These are phyloP conservation scores for Turritis glabra DNA, from an alignment of 345 rosid species.

Conservation along the genomic window DNA sequence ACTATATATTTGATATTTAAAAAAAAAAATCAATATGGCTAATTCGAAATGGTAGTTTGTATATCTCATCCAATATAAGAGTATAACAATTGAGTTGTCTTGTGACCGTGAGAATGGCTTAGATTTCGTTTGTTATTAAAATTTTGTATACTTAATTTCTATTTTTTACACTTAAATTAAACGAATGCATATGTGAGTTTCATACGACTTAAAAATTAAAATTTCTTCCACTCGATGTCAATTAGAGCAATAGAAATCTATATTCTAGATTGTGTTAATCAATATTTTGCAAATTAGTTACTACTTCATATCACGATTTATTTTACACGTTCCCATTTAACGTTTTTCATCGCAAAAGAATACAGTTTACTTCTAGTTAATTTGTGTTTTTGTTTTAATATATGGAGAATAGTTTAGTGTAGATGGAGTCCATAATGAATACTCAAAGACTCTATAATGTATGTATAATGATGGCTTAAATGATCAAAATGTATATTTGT, in stretches of 20 bases:
- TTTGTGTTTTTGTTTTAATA: neutral
- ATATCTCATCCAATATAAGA: neutral
- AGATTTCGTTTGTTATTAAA: neutral
- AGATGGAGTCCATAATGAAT: conserved; percentile 21
- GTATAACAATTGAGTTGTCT: neutral
- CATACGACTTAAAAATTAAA: neutral
- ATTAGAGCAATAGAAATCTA: neutral
- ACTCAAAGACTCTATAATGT: conserved; percentile 18
- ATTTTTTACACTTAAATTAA: neutral
- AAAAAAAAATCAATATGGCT: neutral
- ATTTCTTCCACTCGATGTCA: neutral
- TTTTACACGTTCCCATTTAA: neutral
- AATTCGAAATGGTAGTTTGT: neutral
- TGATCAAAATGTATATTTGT: conserved; percentile 23
- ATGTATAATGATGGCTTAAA: conserved; percentile 14
- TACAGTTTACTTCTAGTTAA: neutral
- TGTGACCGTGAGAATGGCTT: neutral
- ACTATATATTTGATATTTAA: neutral
- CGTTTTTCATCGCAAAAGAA: neutral
- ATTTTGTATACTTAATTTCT: neutral
- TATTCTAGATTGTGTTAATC: neutral
- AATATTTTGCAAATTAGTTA: neutral
- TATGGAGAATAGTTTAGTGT: neutral
- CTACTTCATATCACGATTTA: neutral
- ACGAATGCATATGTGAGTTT: neutral